Percentiles rank a stretch among this genome's conserved stretches.
Evolutionary conservation across 352 stramenopile genomes (phyloP).

Genomic region (Pythium vanterpoolii): DNA sequence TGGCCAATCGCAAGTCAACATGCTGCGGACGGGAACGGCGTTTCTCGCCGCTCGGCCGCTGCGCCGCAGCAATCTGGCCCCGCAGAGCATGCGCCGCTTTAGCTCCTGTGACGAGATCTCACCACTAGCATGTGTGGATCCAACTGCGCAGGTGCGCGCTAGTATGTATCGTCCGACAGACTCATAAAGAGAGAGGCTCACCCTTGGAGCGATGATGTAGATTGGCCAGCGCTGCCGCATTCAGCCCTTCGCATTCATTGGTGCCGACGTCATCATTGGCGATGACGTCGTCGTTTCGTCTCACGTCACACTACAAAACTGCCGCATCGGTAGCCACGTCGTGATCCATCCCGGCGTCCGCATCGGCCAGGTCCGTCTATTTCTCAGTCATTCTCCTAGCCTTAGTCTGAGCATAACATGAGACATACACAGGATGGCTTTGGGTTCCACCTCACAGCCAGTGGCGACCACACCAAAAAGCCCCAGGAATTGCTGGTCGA

Average conservation of each 20-base stretch:
- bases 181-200: no score
- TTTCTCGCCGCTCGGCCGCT: not conserved
- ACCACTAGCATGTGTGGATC: constrained; percentile 20
- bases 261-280: constrained; percentile 54
- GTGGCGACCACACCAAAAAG: constrained; percentile 73
- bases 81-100: not conserved
- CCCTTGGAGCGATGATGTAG: no score
- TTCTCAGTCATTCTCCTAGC: not conserved
- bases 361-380: constrained; percentile 50
- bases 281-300: constrained; percentile 43
- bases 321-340: constrained; percentile 53
- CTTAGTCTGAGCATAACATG: not conserved
- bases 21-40: not conserved
- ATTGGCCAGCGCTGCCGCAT: constrained; percentile 58
- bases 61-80: not conserved
- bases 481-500: constrained; percentile 74
- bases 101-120: not conserved
- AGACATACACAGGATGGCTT: constrained; percentile 57
- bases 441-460: constrained; percentile 63
- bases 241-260: constrained; percentile 50
- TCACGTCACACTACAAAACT: constrained; percentile 70
- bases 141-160: constrained; percentile 16
- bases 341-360: constrained; percentile 69
- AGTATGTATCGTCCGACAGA: not conserved
- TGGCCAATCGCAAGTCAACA: not conserved